Percentiles rank a stretch among this genome's conserved stretches.
phyloP scores from a whole-genome alignment of 1,284 basidiomycete species.

The Austroboletus novae-zelandiae region DNA sequence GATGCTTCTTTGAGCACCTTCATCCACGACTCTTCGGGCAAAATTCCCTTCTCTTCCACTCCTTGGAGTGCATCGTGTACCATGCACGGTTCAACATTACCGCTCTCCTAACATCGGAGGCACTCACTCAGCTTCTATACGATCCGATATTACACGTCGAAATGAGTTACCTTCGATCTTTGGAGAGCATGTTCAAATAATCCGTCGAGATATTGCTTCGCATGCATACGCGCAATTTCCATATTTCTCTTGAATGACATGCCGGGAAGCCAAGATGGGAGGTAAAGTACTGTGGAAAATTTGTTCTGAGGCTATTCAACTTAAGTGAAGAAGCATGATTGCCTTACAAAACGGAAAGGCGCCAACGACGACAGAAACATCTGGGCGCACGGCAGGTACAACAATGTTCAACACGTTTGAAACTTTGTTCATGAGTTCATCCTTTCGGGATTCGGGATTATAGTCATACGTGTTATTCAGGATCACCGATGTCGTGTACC shows the following conservation, averaged over 20 bases:
- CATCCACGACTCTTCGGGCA: too few species aligned
- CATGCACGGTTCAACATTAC: too few species aligned
- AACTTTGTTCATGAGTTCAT: not conserved
- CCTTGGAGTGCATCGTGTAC: too few species aligned
- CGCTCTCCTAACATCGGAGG: too few species aligned
- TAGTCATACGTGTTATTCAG: constrained; percentile 11
- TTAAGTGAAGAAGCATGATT: not conserved
- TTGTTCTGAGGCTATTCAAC: not conserved
- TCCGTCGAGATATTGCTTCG: not conserved
- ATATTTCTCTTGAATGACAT: not conserved
- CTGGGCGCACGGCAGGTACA: constrained; percentile 1
- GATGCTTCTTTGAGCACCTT: too few species aligned
- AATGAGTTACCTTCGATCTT: not conserved
- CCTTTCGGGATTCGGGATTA: not conserved
- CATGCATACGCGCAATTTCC: not conserved
- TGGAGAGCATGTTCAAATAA: not conserved
- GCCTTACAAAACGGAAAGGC: not conserved
- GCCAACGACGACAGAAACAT: constrained; percentile 2
- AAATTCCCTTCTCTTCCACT: too few species aligned
- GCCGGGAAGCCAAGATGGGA: constrained; percentile 13
- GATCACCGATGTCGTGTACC: constrained; percentile 12
- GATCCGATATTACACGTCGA: too few species aligned
- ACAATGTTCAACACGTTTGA: too few species aligned
- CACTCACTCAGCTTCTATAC: too few species aligned
- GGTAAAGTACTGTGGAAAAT: not conserved